Conservation (phyloP, 805 yeast genomes). For the Kazachstania viticola region DNA sequence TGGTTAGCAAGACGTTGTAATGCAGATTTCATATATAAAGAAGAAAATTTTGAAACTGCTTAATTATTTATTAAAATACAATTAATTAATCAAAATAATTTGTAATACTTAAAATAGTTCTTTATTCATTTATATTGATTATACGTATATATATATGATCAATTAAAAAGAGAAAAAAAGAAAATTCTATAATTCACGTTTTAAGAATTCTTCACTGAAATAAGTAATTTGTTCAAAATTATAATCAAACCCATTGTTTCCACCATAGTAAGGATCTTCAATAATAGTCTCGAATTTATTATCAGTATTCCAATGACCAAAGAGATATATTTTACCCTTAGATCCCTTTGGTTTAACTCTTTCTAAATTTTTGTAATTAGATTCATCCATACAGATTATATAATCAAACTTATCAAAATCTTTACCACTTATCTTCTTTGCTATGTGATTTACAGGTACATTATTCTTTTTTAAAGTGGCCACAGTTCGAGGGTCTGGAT, state of each 20-base stretch:
- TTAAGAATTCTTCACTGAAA: slow-evolving; percentile 62
- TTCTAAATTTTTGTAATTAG: slow-evolving; percentile 41
- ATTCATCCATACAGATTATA: slow-evolving; percentile 60
- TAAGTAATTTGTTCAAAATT: slow-evolving; percentile 66
- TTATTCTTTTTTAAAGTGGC: slow-evolving; percentile 58
- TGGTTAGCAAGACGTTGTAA: slow-evolving; percentile 48
- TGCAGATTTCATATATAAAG: slow-evolving; percentile 24
- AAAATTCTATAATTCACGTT: slow-evolving; percentile 33
- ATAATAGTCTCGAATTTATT: slow-evolving; percentile 43
- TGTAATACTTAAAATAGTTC: not conserved
- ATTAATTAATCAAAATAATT: not conserved
- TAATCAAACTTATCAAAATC: slow-evolving; percentile 55
- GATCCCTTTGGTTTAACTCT: slow-evolving; percentile 40
- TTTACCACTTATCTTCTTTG: slow-evolving; percentile 49
- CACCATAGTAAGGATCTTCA: slow-evolving; percentile 91
- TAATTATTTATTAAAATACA: no score
- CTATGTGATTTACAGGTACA: slow-evolving; percentile 62
- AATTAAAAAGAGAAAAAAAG: no score
- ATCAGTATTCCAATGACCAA: slow-evolving; percentile 73
- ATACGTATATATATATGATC: no score
- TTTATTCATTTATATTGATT: no score
- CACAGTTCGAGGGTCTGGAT: slow-evolving; percentile 67
- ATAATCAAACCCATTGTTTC: slow-evolving; percentile 66
- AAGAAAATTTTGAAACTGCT: slow-evolving; percentile 40
- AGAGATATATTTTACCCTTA: slow-evolving; percentile 37